A percentile compares a stretch with the other conserved stretches of the same genome.
Conservation (phyloP, 352 stramenopile species). For the Globisporangium alternatum region DNA sequence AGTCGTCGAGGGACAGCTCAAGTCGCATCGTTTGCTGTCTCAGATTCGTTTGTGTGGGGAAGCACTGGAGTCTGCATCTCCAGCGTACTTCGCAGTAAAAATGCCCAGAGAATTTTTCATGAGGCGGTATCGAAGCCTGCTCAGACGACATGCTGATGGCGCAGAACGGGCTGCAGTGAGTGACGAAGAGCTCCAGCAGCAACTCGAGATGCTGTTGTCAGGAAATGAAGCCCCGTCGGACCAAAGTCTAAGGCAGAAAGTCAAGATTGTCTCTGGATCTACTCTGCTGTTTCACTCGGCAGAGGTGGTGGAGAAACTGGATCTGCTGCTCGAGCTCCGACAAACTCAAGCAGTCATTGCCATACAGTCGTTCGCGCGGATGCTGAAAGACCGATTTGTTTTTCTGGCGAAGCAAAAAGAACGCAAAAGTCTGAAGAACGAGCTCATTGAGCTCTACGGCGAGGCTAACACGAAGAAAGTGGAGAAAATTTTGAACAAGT, state of each 20-base stretch:
- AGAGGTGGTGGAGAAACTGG: conserved; percentile 34
- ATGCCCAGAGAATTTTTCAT: conserved; percentile 25
- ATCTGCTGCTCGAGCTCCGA: conserved; percentile 32
- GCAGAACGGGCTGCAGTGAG: not conserved
- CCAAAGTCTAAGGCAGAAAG: not conserved
- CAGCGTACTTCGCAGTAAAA: conserved; percentile 26
- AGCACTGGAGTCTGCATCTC: not conserved
- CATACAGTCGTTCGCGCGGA: conserved; percentile 40
- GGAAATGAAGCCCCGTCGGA: not conserved
- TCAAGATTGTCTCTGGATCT: conserved; percentile 19
- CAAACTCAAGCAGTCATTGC: conserved; percentile 29
- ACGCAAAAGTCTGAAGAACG: conserved; percentile 28
- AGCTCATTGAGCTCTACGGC: conserved; percentile 43
- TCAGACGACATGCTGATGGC: conserved; percentile 2
- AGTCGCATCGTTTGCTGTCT: conserved; percentile 28
- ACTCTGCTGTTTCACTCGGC: conserved; percentile 28
- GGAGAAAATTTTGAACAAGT: conserved; percentile 37
- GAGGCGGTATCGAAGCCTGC: conserved; percentile 28
- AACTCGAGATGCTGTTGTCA: conserved; percentile 20
- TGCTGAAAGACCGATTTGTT: conserved; percentile 25
- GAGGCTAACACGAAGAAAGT: conserved; percentile 28
- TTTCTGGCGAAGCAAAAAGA: conserved; percentile 34
- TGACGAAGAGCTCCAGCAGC: conserved; percentile 19
- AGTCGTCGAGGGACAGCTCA: conserved; percentile 31
- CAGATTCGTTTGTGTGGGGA: conserved; percentile 31